These are phyloP conservation scores for Croton laevigatus DNA, from an alignment of 441 rosid genomes.

Conservation along the genomic window DNA sequence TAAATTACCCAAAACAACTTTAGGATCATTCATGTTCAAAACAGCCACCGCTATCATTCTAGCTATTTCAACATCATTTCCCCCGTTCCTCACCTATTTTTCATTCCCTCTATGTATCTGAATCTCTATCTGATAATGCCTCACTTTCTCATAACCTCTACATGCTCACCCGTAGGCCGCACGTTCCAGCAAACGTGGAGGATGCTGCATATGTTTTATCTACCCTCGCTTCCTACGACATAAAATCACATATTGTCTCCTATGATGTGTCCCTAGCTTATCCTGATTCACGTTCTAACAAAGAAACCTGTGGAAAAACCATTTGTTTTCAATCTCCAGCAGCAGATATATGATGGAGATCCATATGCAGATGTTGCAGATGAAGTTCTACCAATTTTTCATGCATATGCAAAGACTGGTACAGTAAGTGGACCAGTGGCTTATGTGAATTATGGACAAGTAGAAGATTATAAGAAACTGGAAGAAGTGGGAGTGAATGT, in stretches of 20 bases:
- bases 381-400: constrained; percentile 60
- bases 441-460: constrained; percentile 69
- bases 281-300: constrained; percentile 63
- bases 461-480: constrained; percentile 53
- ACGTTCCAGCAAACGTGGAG: constrained; percentile 65
- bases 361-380: constrained; percentile 52
- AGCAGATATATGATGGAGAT: constrained; percentile 53
- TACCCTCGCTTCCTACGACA: constrained; percentile 38
- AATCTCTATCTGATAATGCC: constrained; percentile 54
- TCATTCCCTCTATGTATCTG: constrained; percentile 56
- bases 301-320: constrained; percentile 26
- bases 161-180: constrained; percentile 76
- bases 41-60: constrained; percentile 28
- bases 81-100: constrained; percentile 32
- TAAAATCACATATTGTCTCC: constrained; percentile 41
- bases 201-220: constrained; percentile 55
- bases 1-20: not conserved
- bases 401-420: constrained; percentile 79
- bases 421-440: constrained; percentile 49
- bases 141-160: constrained; percentile 59
- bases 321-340: constrained; percentile 39
- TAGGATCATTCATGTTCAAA: constrained; percentile 38
- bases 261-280: constrained; percentile 61
- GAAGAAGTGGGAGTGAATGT: constrained; percentile 48
- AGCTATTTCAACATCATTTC: constrained; percentile 39